Evolutionary conservation across 1,139 yeast species (phyloP), one percentile per base, ranked within the genome.

Genomic region (Oligophagozyma castellii): DNA sequence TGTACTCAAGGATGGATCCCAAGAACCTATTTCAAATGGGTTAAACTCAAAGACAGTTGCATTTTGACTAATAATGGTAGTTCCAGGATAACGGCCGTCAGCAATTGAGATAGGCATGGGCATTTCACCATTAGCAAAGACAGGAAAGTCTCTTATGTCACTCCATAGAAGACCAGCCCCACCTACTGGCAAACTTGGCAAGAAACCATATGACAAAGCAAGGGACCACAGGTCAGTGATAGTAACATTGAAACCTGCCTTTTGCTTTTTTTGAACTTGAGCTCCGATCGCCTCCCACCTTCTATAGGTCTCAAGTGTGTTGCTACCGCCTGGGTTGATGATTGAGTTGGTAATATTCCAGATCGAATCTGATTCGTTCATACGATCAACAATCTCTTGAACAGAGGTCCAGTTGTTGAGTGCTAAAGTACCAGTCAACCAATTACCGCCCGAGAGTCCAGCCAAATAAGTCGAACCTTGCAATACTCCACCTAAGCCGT

Each of bases 151-250:
- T 48, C 67, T 64, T 27, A 79, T 53, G 27, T 73, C 70, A 6
- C 80, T 66, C 70, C 79, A 29, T 3, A 79, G 67, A 44, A 75
- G 59, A 5, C 69, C 73, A 2, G 68, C 73, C 32, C 79, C 81
- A 32, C 68, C 70, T 38, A 70, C 66, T 21, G 64, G 45, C 31
- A 62, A 55, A 29, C 61, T 58, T 14, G 72, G 58, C 51, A 80
- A 71, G 45, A 80, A 73, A 55, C 81, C 93, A 46, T 75, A 69
- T 1, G 92, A 69, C 30, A 84, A 60, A 1, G 83, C 76, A 47
- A 93, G 63, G n/a, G 92, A 93, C 95, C 95, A 86, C 37, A 79
- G 68, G 58, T 84, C 95, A n/a, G 95, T 83, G 32, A 86, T 44
- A 4, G 86, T 70, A 19, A 73, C 59, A 30, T 76, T 73, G 55